Percentiles rank a stretch among this genome's conserved stretches.
Conservation (phyloP, 306 rosid species). For the Quercus gilva region DNA sequence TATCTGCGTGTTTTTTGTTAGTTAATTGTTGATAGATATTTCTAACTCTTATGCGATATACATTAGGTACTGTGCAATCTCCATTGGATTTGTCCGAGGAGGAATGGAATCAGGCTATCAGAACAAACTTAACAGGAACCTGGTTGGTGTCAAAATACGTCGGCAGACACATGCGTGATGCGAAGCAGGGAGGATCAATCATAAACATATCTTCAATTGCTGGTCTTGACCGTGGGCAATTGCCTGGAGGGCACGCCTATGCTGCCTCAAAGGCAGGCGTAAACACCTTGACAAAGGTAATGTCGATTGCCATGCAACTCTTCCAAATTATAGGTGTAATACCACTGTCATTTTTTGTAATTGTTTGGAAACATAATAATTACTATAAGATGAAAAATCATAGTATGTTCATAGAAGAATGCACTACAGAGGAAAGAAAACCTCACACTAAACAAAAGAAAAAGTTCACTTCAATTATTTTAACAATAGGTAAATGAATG, state of each 20-base stretch:
- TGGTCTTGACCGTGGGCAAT: slow-evolving; percentile 57
- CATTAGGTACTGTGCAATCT: slow-evolving; percentile 58
- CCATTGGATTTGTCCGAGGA: slow-evolving; percentile 55
- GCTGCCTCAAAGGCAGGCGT: slow-evolving; percentile 55
- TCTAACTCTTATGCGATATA: not conserved
- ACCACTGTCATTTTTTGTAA: not conserved
- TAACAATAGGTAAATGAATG: not conserved
- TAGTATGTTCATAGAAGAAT: too few relatives aligned
- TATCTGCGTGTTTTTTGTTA: not conserved
- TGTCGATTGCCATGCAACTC: not conserved
- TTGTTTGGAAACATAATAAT: not conserved
- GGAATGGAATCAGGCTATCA: slow-evolving; percentile 59
- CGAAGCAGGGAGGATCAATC: slow-evolving; percentile 54
- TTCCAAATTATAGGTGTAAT: not conserved
- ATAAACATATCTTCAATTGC: slow-evolving; percentile 74
- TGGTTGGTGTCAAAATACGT: slow-evolving; percentile 77
- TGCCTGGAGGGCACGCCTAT: slow-evolving; percentile 70
- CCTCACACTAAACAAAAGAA: not conserved
- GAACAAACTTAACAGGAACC: slow-evolving; percentile 63
- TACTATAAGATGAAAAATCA: too few relatives aligned
- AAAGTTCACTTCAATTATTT: not conserved
- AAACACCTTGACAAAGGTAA: slow-evolving; percentile 62
- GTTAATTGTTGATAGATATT: not conserved
- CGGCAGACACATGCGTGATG: slow-evolving; percentile 52
- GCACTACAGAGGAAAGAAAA: too few relatives aligned